These are phyloP conservation scores for Xylariaceae sp. DNA, from an alignment of 2,329 filamentous ascomycete genomes.

Conservation along the genomic window DNA sequence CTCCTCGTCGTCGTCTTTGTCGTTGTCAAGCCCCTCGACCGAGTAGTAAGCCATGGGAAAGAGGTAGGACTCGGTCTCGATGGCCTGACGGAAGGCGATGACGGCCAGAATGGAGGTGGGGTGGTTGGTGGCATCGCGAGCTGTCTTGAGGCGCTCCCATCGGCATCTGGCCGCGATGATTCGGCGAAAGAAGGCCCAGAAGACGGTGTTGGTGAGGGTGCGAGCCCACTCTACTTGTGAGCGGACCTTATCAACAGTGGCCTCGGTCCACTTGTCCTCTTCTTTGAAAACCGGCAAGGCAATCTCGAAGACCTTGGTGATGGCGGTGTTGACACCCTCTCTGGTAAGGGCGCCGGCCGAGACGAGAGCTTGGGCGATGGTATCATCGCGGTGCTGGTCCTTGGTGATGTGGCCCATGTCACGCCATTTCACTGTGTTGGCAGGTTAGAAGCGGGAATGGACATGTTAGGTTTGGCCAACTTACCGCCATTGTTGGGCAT, in stretches of 20 bases:
- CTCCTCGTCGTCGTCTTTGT: no score
- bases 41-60: no score
- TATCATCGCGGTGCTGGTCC: background rate
- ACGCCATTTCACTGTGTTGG: background rate
- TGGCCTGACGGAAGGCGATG: background rate
- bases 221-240: background rate
- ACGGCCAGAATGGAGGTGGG: background rate
- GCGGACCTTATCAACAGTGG: background rate
- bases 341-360: background rate
- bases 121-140: background rate
- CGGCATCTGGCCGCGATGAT: background rate
- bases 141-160: background rate
- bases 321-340: background rate
- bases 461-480: background rate
- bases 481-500: background rate
- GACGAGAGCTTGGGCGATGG: background rate
- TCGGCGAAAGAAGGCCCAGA: background rate
- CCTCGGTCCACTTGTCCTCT: background rate
- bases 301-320: background rate
- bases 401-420: background rate
- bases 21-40: no score
- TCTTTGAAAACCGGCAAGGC: background rate
- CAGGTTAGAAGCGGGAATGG: background rate
- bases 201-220: background rate
- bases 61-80: background rate